A percentile compares a stretch with the other conserved stretches of the same genome.
Evolutionary conservation across 495 filamentous ascomycete genomes (phyloP).

Genomic region (Penicillium lividum): DNA sequence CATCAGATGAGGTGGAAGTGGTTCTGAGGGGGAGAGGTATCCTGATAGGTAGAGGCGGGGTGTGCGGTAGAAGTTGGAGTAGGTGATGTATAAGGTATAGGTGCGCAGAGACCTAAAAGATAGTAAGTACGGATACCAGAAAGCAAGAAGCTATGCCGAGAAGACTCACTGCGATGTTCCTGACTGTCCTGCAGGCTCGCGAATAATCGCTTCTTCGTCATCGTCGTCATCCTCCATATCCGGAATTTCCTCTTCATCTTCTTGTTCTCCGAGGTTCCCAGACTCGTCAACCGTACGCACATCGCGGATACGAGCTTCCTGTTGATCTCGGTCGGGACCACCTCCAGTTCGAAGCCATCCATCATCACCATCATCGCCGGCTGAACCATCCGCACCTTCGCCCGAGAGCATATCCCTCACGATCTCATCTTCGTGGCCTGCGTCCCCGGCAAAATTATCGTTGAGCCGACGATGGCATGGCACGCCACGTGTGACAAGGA

Average conservation of each 20-base stretch:
- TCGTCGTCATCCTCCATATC: constrained; percentile 99
- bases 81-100: constrained; percentile 97
- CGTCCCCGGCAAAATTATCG: constrained; percentile 88
- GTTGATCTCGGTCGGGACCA: constrained; percentile 48
- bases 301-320: constrained; percentile 73
- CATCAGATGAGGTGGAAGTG: constrained; percentile 87
- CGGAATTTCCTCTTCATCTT: constrained; percentile 84
- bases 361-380: constrained; percentile 68
- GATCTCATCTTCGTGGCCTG: constrained; percentile 78
- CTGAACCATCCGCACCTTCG: constrained; percentile 49
- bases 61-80: constrained; percentile 94
- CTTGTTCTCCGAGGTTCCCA: constrained; percentile 69
- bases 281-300: constrained; percentile 85
- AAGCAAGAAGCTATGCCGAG: neutral
- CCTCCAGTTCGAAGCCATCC: constrained; percentile 91
- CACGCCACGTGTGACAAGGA: constrained; percentile 88
- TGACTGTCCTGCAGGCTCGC: constrained; percentile 61
- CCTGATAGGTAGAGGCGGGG: constrained; percentile 95
- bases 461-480: constrained; percentile 90
- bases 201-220: constrained; percentile 95
- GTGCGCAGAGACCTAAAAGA: constrained; percentile 72
- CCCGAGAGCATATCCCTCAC: constrained; percentile 75
- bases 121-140: neutral
- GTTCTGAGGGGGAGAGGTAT: constrained; percentile 77
- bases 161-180: constrained; percentile 68